phyloP scores from a whole-genome alignment of 768 basidiomycete genomes.

The Antrodiella citrinella region DNA sequence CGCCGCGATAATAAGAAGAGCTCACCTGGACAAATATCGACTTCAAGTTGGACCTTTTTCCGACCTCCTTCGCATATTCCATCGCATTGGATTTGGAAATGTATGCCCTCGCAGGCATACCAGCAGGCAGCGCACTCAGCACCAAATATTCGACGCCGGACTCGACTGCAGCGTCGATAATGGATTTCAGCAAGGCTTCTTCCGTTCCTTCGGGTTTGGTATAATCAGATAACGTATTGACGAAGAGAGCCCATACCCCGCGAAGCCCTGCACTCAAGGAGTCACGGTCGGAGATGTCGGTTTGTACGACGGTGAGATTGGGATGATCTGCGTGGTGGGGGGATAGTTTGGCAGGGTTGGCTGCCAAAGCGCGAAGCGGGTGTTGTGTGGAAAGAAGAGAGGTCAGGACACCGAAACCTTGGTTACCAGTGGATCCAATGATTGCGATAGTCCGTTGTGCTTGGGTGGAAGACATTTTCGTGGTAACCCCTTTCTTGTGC shows the following conservation, averaged over 20 bases:
- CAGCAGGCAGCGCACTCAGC: slow-evolving; percentile 1
- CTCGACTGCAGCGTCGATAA: slow-evolving; percentile 3
- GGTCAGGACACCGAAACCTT: not conserved
- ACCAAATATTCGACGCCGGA: slow-evolving; percentile 2
- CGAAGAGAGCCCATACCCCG: slow-evolving; percentile 6
- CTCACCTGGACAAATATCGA: slow-evolving; percentile 1
- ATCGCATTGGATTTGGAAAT: slow-evolving; percentile 3
- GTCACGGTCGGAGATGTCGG: slow-evolving; percentile 1
- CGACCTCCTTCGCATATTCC: slow-evolving; percentile 4
- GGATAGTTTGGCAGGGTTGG: not conserved
- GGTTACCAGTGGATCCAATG: slow-evolving; percentile 2
- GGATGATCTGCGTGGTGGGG: not conserved
- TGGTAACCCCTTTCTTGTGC: no score
- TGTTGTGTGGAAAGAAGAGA: not conserved
- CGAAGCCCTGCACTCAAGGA: not conserved
- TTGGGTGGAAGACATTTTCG: not conserved
- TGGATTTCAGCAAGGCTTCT: not conserved
- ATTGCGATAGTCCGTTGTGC: not conserved
- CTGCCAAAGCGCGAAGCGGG: slow-evolving; percentile 1
- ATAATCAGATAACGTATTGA: slow-evolving; percentile 6
- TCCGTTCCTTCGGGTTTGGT: slow-evolving; percentile 10
- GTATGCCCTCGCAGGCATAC: slow-evolving; percentile 4
- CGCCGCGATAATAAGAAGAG: not conserved
- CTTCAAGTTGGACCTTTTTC: not conserved
- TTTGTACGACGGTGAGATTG: slow-evolving; percentile 1